These are phyloP conservation scores for Elsinoe batatas DNA, from an alignment of 2,329 filamentous ascomycete species.

Conservation along the genomic window DNA sequence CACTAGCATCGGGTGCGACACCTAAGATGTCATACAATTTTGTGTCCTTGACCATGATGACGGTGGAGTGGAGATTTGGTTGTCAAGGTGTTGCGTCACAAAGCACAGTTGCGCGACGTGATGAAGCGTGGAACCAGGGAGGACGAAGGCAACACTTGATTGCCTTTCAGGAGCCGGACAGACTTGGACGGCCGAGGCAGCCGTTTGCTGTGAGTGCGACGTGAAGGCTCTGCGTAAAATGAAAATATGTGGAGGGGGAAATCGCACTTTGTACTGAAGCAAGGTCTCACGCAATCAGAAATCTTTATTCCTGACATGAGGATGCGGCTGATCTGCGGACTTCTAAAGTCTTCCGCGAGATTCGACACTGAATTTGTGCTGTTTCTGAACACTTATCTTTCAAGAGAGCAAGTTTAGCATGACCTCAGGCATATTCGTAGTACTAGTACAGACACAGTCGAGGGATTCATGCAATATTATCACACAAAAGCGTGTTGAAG, in stretches of 20 bases:
- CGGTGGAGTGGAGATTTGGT: slow-evolving; percentile 14
- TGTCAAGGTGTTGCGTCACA: too few relatives aligned
- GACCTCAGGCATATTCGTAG: too few relatives aligned
- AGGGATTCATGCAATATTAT: background rate
- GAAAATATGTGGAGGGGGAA: background rate
- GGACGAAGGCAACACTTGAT: too few relatives aligned
- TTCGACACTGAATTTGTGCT: background rate
- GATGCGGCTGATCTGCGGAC: slow-evolving; percentile 1
- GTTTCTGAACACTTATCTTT: too few relatives aligned
- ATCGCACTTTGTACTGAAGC: background rate
- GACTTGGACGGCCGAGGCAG: too few relatives aligned
- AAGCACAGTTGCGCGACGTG: background rate
- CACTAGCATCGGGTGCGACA: slow-evolving; percentile 68
- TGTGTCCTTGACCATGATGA: slow-evolving; percentile 66
- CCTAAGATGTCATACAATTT: slow-evolving; percentile 71
- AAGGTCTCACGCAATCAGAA: background rate
- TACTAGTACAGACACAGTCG: background rate
- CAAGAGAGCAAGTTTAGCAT: too few relatives aligned
- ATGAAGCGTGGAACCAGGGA: too few relatives aligned
- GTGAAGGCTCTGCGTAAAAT: background rate
- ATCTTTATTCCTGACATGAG: slow-evolving; percentile 4
- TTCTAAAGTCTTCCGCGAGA: slow-evolving; percentile 2
- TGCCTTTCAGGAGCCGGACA: too few relatives aligned
- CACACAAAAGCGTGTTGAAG: background rate
- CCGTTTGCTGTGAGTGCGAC: too few relatives aligned